Evolutionary conservation across 2,329 filamentous ascomycete genomes (phyloP), one percentile per base, ranked within the genome.

Genomic region (Raffaelea deltoideospora): DNA sequence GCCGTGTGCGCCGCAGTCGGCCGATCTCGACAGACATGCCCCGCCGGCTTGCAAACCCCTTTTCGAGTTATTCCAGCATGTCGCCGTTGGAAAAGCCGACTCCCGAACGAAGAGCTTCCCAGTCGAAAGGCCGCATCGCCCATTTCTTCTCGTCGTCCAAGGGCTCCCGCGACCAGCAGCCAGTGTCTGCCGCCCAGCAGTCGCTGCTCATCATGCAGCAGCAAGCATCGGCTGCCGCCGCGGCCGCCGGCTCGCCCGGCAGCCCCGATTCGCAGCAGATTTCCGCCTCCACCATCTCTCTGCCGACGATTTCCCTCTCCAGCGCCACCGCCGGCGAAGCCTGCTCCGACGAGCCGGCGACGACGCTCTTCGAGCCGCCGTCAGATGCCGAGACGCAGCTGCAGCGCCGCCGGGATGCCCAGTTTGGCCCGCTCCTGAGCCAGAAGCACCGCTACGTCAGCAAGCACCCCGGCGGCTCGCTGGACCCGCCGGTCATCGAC

Each of bases 291-390:
- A 78, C 80, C 40, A 63, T 87, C 45, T 82, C 84, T 33, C 65
- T 95, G 49, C 88, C 88, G 28, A 88, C 80, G 37, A 95, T 96
- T 52, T 94, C 85, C 30, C 69, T 96, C 39, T 94, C 88, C 11
- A 86, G 85, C 30, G 84, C 84, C 34, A 82, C 76, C 22, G 79
- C 75, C 44, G 81, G 83, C 48, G 70, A 90, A 66, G 59, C 58
- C 37, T 72, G 76, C 54, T 78, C 74, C 55, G 80, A 93, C 48
- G 72, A 80, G 48, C 66, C 78, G 34, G 67, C 79, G 13, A 81
- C 81, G 34, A 67, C 72, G 9, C 74, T 96, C 35, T 95, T 94
- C 59, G 76, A 88, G 52, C 86, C 90, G 22, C 82, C 83, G 39
- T 82, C 84, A 8, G 79, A 77, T n/a, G 80, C 80, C 52, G 87